phyloP scores from a whole-genome alignment of 257 asterid genomes.

The Salvia rosmarinus region DNA sequence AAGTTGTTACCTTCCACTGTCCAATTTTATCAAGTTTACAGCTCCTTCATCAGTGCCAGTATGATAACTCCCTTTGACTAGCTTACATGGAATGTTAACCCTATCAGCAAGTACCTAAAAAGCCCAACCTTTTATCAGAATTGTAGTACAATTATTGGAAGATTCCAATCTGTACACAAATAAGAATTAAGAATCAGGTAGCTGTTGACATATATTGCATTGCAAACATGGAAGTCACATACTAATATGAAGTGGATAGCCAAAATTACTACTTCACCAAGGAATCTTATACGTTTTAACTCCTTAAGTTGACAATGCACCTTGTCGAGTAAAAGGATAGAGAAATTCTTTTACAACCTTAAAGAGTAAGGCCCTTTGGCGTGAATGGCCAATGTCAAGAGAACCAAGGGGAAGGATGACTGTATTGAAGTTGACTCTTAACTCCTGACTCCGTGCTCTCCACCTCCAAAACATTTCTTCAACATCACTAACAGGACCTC shows the following conservation, averaged over 20 bases:
- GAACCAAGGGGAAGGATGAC: slow-evolving; percentile 87
- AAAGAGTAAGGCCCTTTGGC: slow-evolving; percentile 97
- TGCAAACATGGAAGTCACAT: slow-evolving; percentile 3
- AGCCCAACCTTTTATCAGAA: slow-evolving; percentile 34
- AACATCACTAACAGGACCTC: slow-evolving; percentile 93
- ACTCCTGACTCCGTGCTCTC: slow-evolving; percentile 73
- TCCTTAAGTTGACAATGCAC: slow-evolving; percentile 18
- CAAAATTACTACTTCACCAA: not conserved
- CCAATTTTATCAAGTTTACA: slow-evolving; percentile 91
- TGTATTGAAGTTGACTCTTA: slow-evolving; percentile 57
- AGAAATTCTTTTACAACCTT: slow-evolving; percentile 62
- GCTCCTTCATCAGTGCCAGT: slow-evolving; percentile 99
- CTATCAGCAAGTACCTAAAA: slow-evolving; percentile 96
- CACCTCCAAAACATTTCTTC: slow-evolving; percentile 89
- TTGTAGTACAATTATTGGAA: slow-evolving; percentile 10
- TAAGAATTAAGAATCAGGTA: not conserved
- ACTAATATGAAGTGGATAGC: slow-evolving; percentile 8
- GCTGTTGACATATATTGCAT: slow-evolving; percentile 4
- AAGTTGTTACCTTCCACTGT: slow-evolving; percentile 75
- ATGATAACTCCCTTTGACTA: slow-evolving; percentile 95
- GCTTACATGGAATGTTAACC: slow-evolving; percentile 91
- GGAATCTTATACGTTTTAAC: slow-evolving; percentile 6
- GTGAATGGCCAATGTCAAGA: slow-evolving; percentile 95
- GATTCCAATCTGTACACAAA: not conserved
- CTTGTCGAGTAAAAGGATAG: slow-evolving; percentile 12